A percentile compares a stretch with the other conserved stretches of the same genome.
phyloP scores from a whole-genome alignment of 768 basidiomycete species.

The Sarcodon sp. region DNA sequence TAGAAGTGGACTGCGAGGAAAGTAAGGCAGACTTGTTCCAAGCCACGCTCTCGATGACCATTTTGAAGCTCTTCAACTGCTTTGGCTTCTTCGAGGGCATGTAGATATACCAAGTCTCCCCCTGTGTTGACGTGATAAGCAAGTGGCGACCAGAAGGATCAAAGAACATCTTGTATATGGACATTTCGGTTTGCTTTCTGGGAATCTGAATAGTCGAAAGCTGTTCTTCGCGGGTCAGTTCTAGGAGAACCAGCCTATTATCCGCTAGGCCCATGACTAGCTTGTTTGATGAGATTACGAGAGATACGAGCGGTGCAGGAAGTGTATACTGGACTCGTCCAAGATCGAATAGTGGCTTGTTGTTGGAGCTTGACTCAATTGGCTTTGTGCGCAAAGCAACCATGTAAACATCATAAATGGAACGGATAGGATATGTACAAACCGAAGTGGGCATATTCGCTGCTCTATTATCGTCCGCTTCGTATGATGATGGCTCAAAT shows the following conservation, averaged over 20 bases:
- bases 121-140: conserved; percentile 71
- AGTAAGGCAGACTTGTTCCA: conserved; percentile 73
- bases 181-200: conserved; percentile 62
- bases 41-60: conserved; percentile 82
- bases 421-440: conserved; percentile 4
- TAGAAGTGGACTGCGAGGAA: conserved; percentile 58
- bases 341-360: conserved; percentile 67
- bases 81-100: conserved; percentile 72
- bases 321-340: conserved; percentile 82
- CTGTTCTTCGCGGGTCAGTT: conserved; percentile 78
- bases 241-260: conserved; percentile 77
- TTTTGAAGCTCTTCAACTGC: conserved; percentile 67
- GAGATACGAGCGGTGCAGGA: conserved; percentile 69
- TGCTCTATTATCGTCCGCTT: conserved; percentile 33
- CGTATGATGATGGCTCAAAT: conserved; percentile 66
- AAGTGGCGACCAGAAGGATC: conserved; percentile 92
- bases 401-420: conserved; percentile 3
- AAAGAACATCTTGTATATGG: conserved; percentile 74
- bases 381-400: conserved; percentile 1
- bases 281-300: conserved; percentile 79
- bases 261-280: conserved; percentile 74
- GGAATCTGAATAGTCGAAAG: conserved; percentile 71
- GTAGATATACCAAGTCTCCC: conserved; percentile 91
- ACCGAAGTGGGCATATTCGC: conserved; percentile 21
- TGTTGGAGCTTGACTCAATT: conserved; percentile 18